Evolutionary conservation across 495 filamentous ascomycete species (phyloP).

Genomic region (Trypethelium eluteriae): DNA sequence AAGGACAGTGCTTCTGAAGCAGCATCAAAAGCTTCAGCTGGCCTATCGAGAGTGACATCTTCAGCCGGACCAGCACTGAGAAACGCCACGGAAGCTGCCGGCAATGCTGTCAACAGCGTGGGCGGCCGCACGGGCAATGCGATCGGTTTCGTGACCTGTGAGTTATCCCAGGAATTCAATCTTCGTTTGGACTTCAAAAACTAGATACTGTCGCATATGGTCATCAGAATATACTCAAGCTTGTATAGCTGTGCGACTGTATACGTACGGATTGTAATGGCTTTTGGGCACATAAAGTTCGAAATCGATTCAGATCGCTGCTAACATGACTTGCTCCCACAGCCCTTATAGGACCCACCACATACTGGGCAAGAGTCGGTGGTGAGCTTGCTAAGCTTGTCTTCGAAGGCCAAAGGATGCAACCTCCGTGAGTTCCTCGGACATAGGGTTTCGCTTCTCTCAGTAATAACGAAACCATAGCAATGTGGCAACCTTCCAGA

Average conservation of each 20-base stretch:
- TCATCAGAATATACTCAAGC: too few species aligned
- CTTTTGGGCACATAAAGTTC: background rate
- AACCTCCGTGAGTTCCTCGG: slow-evolving; percentile 66
- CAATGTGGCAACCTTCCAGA: slow-evolving; percentile 68
- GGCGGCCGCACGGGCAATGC: slow-evolving; percentile 78
- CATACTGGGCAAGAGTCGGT: slow-evolving; percentile 88
- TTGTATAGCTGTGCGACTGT: background rate
- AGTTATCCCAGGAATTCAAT: slow-evolving; percentile 36
- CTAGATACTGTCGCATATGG: too few species aligned
- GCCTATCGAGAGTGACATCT: slow-evolving; percentile 73
- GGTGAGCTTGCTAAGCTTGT: slow-evolving; percentile 80
- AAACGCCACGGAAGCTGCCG: slow-evolving; percentile 56
- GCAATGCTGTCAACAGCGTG: slow-evolving; percentile 61
- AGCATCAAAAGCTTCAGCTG: slow-evolving; percentile 72
- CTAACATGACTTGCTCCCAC: slow-evolving; percentile 12
- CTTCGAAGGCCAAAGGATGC: slow-evolving; percentile 83
- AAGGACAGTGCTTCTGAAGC: slow-evolving; percentile 55
- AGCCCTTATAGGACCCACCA: slow-evolving; percentile 77
- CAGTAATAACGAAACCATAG: slow-evolving; percentile 9
- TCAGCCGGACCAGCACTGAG: slow-evolving; percentile 70
- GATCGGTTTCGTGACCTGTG: slow-evolving; percentile 79
- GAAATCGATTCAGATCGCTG: background rate
- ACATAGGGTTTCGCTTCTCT: background rate
- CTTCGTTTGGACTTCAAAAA: background rate
- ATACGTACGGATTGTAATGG: background rate